Base-by-base conservation (phyloP, 805 yeast genomes). In the Spathaspora hagerdaliae region DNA sequence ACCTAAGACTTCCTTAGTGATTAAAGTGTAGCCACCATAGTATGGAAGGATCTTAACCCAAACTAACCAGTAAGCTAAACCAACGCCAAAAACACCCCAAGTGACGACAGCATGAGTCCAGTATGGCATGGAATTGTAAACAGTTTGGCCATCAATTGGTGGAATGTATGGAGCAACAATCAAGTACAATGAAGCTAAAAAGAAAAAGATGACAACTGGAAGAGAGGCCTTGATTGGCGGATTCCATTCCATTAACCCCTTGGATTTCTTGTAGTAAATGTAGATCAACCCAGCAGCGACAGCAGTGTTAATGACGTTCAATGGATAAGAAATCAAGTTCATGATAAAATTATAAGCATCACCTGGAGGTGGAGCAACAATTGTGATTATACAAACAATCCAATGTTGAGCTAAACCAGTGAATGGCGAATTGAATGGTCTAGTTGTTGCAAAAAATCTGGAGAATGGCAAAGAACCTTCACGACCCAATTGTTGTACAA, bases 311-410 rank as follows among this genome's bases (percentile, higher is more conserved):
- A 87, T 84, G 42, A 87, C 83, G 58, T 87, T 84, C 68, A 83
- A 77, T 41, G 96, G 92, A 62, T 87, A 87, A 2, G 92, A 82
- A 55, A 86, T 83, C 69, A 88, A 73, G 65, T 88, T 87, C 63
- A 85, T 62, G 53, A 87, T 80, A 61, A 88, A 85, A 63, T 85
- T 84, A 69, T 86, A 87, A 40, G 95, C 95, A 59, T 87, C 95
- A 46, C 94, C 95, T 26, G 91, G 87, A 36, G 71, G 71, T 36
- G 88, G 87, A 4, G 92, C 94, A 39, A 86, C 58, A 49, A 88
- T 79, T 41, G 89, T 82, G 43, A 87, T 72, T 36, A 84, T 65
- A 68, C 91, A 85, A 13, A 87, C 83, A 39, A 83, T 63, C 79
- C 87, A 87, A 60, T 87, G 95, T 62, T 85, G 85, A 54, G 82